phyloP scores from a whole-genome alignment of 352 stramenopile genomes.

The Pythium grandisporangium region DNA sequence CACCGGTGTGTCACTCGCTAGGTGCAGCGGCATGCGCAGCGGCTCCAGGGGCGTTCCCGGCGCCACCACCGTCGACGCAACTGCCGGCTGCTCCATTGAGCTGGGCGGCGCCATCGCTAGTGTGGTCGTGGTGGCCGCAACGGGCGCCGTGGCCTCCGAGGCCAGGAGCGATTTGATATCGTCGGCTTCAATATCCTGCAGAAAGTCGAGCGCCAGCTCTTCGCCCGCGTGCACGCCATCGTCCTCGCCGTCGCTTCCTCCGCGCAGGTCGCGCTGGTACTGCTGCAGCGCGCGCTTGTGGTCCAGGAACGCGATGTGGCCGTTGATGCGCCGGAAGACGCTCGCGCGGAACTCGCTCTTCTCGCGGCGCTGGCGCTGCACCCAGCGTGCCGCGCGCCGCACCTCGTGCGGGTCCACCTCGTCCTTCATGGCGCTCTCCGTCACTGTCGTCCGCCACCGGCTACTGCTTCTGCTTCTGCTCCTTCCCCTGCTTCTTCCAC shows the following conservation, averaged over 20 bases:
- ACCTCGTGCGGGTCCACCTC: too few relatives aligned
- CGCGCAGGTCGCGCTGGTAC: background rate
- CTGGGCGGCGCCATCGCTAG: background rate
- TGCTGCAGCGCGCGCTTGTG: background rate
- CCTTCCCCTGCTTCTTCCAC: too few relatives aligned
- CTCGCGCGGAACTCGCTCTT: background rate
- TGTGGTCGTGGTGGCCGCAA: background rate
- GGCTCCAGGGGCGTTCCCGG: constrained; percentile 3
- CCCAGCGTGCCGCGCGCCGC: background rate
- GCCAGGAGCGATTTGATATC: constrained; percentile 45
- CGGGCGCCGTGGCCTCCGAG: constrained; percentile 10
- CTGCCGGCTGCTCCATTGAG: too few relatives aligned
- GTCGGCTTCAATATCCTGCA: constrained; percentile 32
- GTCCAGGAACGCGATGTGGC: background rate
- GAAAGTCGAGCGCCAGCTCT: constrained; percentile 38
- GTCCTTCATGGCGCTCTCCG: too few relatives aligned
- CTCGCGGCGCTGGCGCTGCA: background rate
- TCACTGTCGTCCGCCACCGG: too few relatives aligned
- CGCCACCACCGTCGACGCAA: background rate
- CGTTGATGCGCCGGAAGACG: background rate
- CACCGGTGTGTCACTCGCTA: constrained; percentile 2
- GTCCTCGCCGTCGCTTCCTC: constrained; percentile 15
- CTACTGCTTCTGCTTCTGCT: too few relatives aligned
- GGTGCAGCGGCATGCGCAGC: constrained; percentile 18
- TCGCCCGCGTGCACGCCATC: constrained; percentile 1